Conservation (phyloP, 2,329 filamentous ascomycete genomes). For the Paecilomyces formosus region DNA sequence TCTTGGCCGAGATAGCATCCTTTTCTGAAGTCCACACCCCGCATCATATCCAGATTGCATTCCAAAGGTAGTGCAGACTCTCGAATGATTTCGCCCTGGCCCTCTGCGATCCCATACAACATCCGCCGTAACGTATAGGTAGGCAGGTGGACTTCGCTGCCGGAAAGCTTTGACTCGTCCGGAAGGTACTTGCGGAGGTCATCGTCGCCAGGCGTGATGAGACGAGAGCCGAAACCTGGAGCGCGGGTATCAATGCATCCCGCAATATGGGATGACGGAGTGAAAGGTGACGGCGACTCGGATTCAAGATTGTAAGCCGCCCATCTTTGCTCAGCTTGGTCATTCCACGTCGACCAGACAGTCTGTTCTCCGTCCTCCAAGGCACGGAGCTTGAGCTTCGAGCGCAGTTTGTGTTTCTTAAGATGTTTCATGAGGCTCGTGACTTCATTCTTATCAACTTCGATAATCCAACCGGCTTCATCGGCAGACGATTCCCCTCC, state of each 20-base stretch:
- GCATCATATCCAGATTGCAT: conserved; percentile 78
- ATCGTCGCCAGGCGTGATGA: conserved; percentile 30
- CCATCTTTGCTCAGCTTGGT: conserved; percentile 32
- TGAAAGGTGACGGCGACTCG: conserved; percentile 21
- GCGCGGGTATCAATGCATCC: conserved; percentile 33
- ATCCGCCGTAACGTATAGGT: conserved; percentile 72
- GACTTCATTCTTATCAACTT: conserved; percentile 67
- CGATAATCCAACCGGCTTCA: conserved; percentile 60
- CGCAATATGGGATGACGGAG: conserved; percentile 17
- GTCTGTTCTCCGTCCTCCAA: conserved; percentile 57
- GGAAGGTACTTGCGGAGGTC: conserved; percentile 23
- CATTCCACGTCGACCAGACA: conserved; percentile 71
- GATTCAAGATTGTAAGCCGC: conserved; percentile 32
- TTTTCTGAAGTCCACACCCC: conserved; percentile 85
- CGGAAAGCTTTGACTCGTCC: conserved; percentile 31
- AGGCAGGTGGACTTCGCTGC: conserved; percentile 44
- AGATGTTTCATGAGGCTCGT: conserved; percentile 61
- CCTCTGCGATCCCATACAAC: conserved; percentile 74
- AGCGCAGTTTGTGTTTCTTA: conserved; percentile 76
- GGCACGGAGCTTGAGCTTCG: conserved; percentile 64
- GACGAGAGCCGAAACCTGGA: conserved; percentile 31
- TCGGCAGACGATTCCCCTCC: conserved; percentile 6
- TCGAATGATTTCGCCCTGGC: conserved; percentile 66
- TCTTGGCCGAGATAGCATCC: conserved; percentile 97
- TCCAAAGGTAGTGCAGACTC: conserved; percentile 76